Evolutionary conservation across 2,329 filamentous ascomycete species (phyloP), one percentile per base, ranked within the genome.

Genomic region (Cadophora luteo-olivacea): DNA sequence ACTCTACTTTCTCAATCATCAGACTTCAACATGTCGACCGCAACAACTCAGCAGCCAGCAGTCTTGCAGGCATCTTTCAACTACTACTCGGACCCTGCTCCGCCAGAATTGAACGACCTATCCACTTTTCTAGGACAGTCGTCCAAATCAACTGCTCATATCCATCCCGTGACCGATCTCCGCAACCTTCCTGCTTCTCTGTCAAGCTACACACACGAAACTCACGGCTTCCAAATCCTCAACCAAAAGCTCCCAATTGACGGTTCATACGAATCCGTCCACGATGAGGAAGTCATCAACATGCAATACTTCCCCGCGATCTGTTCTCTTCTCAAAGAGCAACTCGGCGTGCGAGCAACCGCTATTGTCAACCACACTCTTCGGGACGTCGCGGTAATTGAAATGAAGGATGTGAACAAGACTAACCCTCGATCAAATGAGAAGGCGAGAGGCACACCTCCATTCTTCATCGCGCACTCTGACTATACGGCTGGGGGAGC

Each of bases 191-290:
- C 48, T 12, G 29, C 48, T n/a, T 45, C 61, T 8, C 24, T 63
- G 0, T 63, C 61, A 24, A 51, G 32, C 19, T 63, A 63, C 61
- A 49, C 24, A 19, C 61, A 63, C 25, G 25, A 33, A 38, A 38
- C 41, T 14, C 38, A 63, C 48, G 61, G 61, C 11, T 63, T 63
- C n/a, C 61, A 63, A 36, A 63, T 63, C 24, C 61, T 63, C 19
- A n/a, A 36, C n/a, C 61, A 63, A 6, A n/a, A 51, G 9, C 61
- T 63, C 32, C 61, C 61, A 24, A 49, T 63, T 19, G 36, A 51
- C 12, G 25, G 22, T 45, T 63, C 61, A 14, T 24, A 51, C 22
- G 45, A 2, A 3, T 63, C 61, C 32, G n/a, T 63, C 12, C 45
- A 63, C 9, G n/a, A 63, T 24, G 45, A 29, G 25, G 4, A 63